Conservation (phyloP, 2,329 filamentous ascomycete genomes). For the Ploettnerulaceae sp. region DNA sequence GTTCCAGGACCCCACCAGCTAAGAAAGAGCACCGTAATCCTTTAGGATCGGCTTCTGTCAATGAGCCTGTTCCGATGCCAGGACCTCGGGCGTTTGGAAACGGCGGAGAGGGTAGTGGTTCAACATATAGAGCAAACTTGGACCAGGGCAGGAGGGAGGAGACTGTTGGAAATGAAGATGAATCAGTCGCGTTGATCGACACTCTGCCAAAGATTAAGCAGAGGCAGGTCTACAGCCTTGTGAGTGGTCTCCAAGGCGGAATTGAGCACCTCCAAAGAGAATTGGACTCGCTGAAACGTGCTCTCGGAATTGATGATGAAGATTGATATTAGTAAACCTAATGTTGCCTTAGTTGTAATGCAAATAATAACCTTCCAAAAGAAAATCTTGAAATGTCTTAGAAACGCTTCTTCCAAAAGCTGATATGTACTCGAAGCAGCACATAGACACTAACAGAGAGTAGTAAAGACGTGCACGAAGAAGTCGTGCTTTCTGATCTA, state of each 20-base stretch:
- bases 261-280: slow-evolving; percentile 33
- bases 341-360: too few species aligned
- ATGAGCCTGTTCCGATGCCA: slow-evolving; percentile 15
- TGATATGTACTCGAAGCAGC: too few species aligned
- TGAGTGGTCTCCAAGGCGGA: slow-evolving; percentile 32
- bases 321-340: slow-evolving; percentile 14
- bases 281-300: slow-evolving; percentile 29
- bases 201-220: slow-evolving; percentile 32
- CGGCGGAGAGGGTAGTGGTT: slow-evolving; percentile 37
- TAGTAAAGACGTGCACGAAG: too few species aligned
- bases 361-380: too few species aligned
- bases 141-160: slow-evolving; percentile 25
- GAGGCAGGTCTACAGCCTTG: slow-evolving; percentile 30
- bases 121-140: slow-evolving; percentile 30
- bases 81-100: slow-evolving; percentile 21
- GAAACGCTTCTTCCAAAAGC: too few species aligned
- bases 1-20: background rate
- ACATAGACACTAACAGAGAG: too few species aligned
- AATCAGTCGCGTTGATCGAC: slow-evolving; percentile 28
- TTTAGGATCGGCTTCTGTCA: slow-evolving; percentile 26
- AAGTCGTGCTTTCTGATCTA: too few species aligned
- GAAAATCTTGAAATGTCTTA: too few species aligned
- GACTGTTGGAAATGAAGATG: slow-evolving; percentile 21
- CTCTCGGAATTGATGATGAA: slow-evolving; percentile 32
- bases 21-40: slow-evolving; percentile 15